Evolutionary conservation across 1,139 yeast species (phyloP).

Genomic region (Pichia sorboxylosa): DNA sequence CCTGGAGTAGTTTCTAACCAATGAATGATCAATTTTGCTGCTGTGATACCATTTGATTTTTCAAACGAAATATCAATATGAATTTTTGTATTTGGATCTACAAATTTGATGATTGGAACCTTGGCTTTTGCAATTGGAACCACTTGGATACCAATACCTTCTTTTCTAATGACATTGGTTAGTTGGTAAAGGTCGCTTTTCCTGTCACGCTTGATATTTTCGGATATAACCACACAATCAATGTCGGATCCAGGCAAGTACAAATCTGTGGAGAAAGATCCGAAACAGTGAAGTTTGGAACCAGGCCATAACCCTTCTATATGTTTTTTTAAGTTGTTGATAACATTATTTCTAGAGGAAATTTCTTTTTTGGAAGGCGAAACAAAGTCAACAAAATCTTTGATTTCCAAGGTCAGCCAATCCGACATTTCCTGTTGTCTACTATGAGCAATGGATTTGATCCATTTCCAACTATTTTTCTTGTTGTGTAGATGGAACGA

Average conservation of each 20-base stretch:
- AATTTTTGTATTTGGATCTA: constrained; percentile 59
- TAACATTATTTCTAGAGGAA: constrained; percentile 53
- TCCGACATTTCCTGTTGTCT: constrained; percentile 67
- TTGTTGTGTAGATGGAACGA: no score
- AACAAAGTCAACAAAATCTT: constrained; percentile 75
- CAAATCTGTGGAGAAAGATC: constrained; percentile 89
- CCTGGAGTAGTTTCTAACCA: constrained; percentile 77
- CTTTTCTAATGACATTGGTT: constrained; percentile 55
- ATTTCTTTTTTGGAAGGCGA: constrained; percentile 80
- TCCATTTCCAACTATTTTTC: no score
- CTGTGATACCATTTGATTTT: constrained; percentile 71
- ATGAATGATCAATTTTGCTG: constrained; percentile 65
- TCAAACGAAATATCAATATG: constrained; percentile 91
- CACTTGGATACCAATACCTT: constrained; percentile 56
- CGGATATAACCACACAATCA: constrained; percentile 79
- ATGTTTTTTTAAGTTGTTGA: constrained; percentile 44
- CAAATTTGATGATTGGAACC: constrained; percentile 91
- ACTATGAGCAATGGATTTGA: constrained; percentile 63
- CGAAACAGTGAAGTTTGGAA: constrained; percentile 79
- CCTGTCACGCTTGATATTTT: constrained; percentile 51
- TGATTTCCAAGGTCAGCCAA: constrained; percentile 81
- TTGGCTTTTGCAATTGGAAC: constrained; percentile 88
- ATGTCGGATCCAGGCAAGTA: constrained; percentile 95
- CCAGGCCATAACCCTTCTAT: constrained; percentile 65
- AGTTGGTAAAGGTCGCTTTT: constrained; percentile 62